A percentile compares a stretch with the other conserved stretches of the same genome.
Evolutionary conservation across 106 monocot species (phyloP).

Genomic region (Dioscorea alata): DNA sequence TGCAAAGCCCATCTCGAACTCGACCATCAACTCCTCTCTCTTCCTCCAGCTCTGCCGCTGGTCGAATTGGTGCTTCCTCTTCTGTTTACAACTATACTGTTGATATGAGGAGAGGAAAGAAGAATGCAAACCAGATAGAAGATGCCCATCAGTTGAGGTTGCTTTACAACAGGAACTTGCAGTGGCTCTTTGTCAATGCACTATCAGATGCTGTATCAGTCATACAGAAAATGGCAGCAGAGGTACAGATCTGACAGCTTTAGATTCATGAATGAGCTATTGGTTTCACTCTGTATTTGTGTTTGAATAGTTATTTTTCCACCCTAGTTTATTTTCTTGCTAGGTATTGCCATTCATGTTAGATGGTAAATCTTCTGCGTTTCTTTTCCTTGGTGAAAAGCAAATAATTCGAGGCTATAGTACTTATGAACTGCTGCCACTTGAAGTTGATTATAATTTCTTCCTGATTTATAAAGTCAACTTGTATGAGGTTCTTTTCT

Average conservation of each 20-base stretch:
- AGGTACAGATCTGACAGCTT: constrained; percentile 34
- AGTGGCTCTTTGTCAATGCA: constrained; percentile 84
- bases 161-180: constrained; percentile 55
- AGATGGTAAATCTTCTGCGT: background rate
- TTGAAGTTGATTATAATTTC: too few relatives aligned
- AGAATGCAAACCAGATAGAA: constrained; percentile 40
- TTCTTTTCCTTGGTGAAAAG: background rate
- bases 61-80: constrained; percentile 21
- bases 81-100: constrained; percentile 39
- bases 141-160: constrained; percentile 73
- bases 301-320: background rate
- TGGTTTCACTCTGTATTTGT: background rate
- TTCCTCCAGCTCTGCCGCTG: constrained; percentile 16
- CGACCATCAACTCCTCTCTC: constrained; percentile 43
- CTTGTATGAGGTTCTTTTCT: too few relatives aligned
- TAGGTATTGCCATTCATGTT: background rate
- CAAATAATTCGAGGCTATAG: background rate
- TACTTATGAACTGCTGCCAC: background rate
- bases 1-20: constrained; percentile 20
- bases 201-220: constrained; percentile 33
- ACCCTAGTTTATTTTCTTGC: background rate
- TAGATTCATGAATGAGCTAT: background rate
- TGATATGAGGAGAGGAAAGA: constrained; percentile 50
- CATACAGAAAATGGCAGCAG: constrained; percentile 47
- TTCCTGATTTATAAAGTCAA: too few relatives aligned